Evolutionary conservation across 768 basidiomycete species (phyloP).

Genomic region (Rhizopogon salebrosus): DNA sequence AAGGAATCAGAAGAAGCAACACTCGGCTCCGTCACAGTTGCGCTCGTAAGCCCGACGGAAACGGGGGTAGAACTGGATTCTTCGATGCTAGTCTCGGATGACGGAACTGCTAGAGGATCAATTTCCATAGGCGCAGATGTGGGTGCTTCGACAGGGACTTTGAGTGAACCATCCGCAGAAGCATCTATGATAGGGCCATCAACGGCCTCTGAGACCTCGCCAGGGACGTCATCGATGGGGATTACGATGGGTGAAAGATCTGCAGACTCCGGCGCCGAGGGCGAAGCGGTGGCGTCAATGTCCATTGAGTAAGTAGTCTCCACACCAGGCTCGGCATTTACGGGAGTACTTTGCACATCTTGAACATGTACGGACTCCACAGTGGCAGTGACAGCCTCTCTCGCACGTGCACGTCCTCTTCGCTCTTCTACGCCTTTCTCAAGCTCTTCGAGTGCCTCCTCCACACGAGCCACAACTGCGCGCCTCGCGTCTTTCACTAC

Average conservation of each 20-base stretch:
- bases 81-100: not conserved
- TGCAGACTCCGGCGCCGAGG: not conserved
- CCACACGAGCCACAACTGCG: conserved; percentile 49
- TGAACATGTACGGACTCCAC: not conserved
- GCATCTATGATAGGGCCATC: not conserved
- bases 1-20: not conserved
- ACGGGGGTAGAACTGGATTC: not conserved
- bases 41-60: not conserved
- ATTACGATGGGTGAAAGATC: not conserved
- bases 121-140: conserved; percentile 13
- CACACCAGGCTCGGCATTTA: not conserved
- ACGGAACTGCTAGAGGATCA: conserved; percentile 4
- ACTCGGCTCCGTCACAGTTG: conserved; percentile 1
- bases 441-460: conserved; percentile 49
- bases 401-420: conserved; percentile 15
- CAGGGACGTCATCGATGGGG: not conserved
- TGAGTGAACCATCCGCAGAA: not conserved
- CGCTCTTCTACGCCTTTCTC: conserved; percentile 42
- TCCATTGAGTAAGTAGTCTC: not conserved
- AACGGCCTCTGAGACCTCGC: not conserved
- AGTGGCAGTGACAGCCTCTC: not conserved
- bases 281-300: not conserved
- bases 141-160: not conserved
- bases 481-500: conserved; percentile 47
- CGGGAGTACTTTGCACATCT: no score